Evolutionary conservation across 495 filamentous ascomycete species (phyloP), one percentile per base, ranked within the genome.

Genomic region (Neurospora sp.): DNA sequence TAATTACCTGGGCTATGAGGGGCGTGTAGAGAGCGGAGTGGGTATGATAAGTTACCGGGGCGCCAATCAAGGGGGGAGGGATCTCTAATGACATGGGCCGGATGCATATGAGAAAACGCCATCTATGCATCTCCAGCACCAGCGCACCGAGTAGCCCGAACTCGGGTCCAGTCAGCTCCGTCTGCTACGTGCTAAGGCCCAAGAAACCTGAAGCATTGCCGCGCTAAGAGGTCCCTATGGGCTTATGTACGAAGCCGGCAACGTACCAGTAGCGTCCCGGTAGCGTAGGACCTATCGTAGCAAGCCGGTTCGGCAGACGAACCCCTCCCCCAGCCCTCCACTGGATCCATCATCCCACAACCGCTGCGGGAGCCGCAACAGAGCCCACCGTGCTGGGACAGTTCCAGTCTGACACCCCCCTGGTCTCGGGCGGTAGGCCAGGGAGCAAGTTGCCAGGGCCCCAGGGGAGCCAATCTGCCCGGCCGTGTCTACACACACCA

Each of bases 51-150:
- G 53, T 35, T 61, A 61, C 53, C 53, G 53, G 53, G 53, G 53
- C 53, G 42, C 78, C 78, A 79, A 79, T 79, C 73, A 78, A 27
- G 71, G 61, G 35, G 17, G 12, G 61, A 59, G 70, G 74, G 40
- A 70, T 74, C 74, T 74, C 72, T 71, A 48, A 45, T 61, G 70
- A 69, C 71, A 76, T 61, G 70, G 73, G 45, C 73, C 72, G 72
- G 71, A 73, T 78, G 76, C 76, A 76, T 74, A 68, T 70, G 53
- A 27, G 20, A 74, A 72, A 76, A 77, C 73, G 76, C 78, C 76
- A 77, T 78, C 22, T 70, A 74, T 77, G 76, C 76, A 78, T 73
- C 75, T 73, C 59, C 74, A 72, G 45, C 73, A 69, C 69, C 59
- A 70, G 68, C 73, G 42, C 74, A 40, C 27, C 71, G 72, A 61